Evolutionary conservation across 2,329 filamentous ascomycete species (phyloP).

Genomic region (Coniella lustricola): DNA sequence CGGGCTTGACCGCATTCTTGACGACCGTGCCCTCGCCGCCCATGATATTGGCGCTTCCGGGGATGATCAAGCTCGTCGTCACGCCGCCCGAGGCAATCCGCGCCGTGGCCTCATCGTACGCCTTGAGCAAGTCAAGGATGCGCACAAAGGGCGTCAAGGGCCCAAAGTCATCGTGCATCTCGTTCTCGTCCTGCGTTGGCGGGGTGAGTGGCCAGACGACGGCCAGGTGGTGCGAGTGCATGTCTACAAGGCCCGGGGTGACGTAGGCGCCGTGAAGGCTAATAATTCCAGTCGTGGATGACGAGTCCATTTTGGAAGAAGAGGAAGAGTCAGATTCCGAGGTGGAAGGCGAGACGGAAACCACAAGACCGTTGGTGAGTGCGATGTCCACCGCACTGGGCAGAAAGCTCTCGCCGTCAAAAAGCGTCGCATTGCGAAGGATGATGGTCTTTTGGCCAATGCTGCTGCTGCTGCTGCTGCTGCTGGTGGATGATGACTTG

Average conservation of each 20-base stretch:
- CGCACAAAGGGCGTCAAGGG: constrained; percentile 32
- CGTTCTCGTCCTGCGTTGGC: constrained; percentile 30
- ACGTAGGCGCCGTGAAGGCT: constrained; percentile 32
- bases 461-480: not conserved
- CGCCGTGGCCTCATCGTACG: constrained; percentile 30
- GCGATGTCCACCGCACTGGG: constrained; percentile 29
- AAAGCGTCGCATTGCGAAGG: constrained; percentile 34
- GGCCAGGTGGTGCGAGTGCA: constrained; percentile 37
- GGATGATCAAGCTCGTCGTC: constrained; percentile 38
- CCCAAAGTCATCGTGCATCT: constrained; percentile 25
- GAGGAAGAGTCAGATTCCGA: not conserved
- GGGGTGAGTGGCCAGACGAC: constrained; percentile 26
- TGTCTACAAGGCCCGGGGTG: constrained; percentile 38
- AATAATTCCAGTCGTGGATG: constrained; percentile 3
- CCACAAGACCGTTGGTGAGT: constrained; percentile 32
- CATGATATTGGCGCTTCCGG: constrained; percentile 37
- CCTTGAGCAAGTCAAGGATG: constrained; percentile 33
- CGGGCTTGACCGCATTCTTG: constrained; percentile 32
- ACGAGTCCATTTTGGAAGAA: too few relatives aligned
- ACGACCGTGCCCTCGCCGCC: constrained; percentile 36
- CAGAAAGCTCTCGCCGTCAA: constrained; percentile 33
- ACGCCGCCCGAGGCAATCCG: constrained; percentile 37
- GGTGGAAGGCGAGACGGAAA: constrained; percentile 22
- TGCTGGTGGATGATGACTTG: too few relatives aligned
- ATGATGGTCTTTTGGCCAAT: constrained; percentile 14